Evolutionary conservation across 169 alveolate genomes (phyloP).

Genomic region (Eimeria maxima): DNA sequence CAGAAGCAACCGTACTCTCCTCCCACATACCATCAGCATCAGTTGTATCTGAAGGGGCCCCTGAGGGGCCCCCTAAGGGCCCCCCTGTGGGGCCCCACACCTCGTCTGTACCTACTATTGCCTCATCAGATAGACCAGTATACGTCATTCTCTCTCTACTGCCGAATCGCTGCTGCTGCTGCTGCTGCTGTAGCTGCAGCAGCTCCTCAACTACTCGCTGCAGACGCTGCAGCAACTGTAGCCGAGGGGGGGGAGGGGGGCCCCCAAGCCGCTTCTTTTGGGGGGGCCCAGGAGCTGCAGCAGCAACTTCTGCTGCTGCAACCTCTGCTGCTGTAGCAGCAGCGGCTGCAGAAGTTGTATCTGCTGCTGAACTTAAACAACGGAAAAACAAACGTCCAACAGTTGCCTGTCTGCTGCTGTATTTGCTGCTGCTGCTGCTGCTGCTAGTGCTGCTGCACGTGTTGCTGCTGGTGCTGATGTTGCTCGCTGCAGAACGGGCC

Average conservation of each 20-base stretch:
- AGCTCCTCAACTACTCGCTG: background rate
- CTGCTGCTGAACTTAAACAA: background rate
- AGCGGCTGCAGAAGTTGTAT: background rate
- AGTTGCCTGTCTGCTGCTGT: constrained; percentile 8
- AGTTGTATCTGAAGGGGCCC: background rate
- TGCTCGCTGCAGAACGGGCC: background rate
- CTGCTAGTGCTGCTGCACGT: background rate
- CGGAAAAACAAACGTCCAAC: background rate
- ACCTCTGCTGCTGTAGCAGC: constrained; percentile 5
- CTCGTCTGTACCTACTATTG: background rate
- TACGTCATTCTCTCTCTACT: background rate
- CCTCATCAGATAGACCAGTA: background rate
- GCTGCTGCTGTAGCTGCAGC: constrained; percentile 38
- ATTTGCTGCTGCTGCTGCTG: background rate
- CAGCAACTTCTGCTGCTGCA: background rate
- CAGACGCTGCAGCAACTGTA: constrained; percentile 35
- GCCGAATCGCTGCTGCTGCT: background rate
- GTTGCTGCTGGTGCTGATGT: background rate
- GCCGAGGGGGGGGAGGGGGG: constrained; percentile 30
- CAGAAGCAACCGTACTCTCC: background rate
- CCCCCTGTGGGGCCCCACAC: constrained; percentile 36
- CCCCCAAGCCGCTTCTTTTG: background rate
- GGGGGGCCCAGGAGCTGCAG: constrained; percentile 10
- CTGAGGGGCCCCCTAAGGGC: too few species aligned
- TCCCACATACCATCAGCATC: background rate